Evolutionary conservation across 352 stramenopile genomes (phyloP).

Genomic region (Blastocystis sp.): DNA sequence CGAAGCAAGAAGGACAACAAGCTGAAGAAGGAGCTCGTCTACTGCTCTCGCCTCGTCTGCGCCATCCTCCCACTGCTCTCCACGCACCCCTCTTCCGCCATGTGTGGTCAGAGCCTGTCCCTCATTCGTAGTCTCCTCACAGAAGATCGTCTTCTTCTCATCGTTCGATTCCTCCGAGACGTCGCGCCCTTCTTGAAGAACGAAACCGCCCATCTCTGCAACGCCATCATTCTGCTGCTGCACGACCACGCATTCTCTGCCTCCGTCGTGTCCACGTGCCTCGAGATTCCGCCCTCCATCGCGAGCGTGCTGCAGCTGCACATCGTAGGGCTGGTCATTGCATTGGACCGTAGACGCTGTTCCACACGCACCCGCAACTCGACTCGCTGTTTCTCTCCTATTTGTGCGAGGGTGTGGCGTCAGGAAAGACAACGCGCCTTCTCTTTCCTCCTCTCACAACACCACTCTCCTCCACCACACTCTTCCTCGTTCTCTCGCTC

Average conservation of each 20-base stretch:
- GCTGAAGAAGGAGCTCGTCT: conserved; percentile 24
- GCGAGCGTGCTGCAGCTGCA: background rate
- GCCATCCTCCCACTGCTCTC: background rate
- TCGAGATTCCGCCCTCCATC: conserved; percentile 1
- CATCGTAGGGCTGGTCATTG: background rate
- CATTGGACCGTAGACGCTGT: background rate
- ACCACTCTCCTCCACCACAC: background rate
- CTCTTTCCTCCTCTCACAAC: background rate
- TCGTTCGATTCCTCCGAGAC: conserved; percentile 40
- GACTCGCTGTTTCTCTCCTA: conserved; percentile 2
- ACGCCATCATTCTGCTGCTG: background rate
- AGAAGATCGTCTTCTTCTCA: conserved; percentile 42
- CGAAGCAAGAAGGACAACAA: conserved; percentile 17
- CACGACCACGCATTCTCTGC: background rate
- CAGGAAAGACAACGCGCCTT: background rate
- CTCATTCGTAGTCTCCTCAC: conserved; percentile 14
- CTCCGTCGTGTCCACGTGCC: background rate
- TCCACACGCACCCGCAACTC: background rate
- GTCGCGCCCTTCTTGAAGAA: background rate
- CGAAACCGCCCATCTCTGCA: background rate
- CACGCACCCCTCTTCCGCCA: background rate
- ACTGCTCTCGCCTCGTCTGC: conserved; percentile 18
- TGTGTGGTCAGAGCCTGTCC: background rate
- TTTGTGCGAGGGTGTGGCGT: background rate
- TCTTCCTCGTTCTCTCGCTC: background rate